Percentiles rank a stretch among this genome's conserved stretches.
Evolutionary conservation across 2,329 filamentous ascomycete species (phyloP).

Genomic region (Zymoseptoria pseudotritici): DNA sequence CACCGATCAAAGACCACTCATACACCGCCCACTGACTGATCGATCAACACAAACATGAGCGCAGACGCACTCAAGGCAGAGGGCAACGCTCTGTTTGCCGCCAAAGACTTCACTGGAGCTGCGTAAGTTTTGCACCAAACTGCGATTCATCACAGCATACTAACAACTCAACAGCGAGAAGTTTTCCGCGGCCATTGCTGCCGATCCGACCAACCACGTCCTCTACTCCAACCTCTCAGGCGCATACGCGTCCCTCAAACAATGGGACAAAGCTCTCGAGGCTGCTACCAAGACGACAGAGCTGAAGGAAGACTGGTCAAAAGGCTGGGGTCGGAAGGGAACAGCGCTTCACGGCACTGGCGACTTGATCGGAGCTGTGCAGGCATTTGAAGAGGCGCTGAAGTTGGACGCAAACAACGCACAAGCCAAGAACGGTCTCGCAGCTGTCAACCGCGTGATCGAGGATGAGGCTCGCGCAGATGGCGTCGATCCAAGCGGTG

Average conservation of each 20-base stretch:
- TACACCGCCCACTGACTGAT: neutral
- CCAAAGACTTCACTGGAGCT: slow-evolving; percentile 93
- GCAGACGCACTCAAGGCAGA: slow-evolving; percentile 81
- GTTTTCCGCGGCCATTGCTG: slow-evolving; percentile 84
- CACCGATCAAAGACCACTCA: too few relatives aligned
- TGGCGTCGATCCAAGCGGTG: slow-evolving; percentile 60
- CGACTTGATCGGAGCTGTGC: slow-evolving; percentile 74
- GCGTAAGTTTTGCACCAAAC: slow-evolving; percentile 56
- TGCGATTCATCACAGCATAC: neutral
- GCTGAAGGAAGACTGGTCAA: slow-evolving; percentile 96
- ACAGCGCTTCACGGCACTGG: slow-evolving; percentile 81
- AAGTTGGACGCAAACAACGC: slow-evolving; percentile 89
- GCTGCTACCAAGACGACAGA: slow-evolving; percentile 92
- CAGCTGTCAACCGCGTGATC: slow-evolving; percentile 80
- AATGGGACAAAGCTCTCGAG: slow-evolving; percentile 75
- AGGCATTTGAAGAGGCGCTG: slow-evolving; percentile 90
- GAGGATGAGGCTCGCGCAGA: slow-evolving; percentile 64
- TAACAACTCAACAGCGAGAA: slow-evolving; percentile 59
- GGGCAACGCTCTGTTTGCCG: slow-evolving; percentile 88
- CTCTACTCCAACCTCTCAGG: slow-evolving; percentile 96
- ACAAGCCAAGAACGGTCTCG: slow-evolving; percentile 81
- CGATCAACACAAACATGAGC: slow-evolving; percentile 33
- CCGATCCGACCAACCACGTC: slow-evolving; percentile 87
- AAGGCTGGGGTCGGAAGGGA: slow-evolving; percentile 91
- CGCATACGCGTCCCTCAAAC: slow-evolving; percentile 76